Evolutionary conservation across 108 stramenopile genomes (phyloP), one percentile per base, ranked within the genome.

Genomic region (Fragilariopsis cylindrus): DNA sequence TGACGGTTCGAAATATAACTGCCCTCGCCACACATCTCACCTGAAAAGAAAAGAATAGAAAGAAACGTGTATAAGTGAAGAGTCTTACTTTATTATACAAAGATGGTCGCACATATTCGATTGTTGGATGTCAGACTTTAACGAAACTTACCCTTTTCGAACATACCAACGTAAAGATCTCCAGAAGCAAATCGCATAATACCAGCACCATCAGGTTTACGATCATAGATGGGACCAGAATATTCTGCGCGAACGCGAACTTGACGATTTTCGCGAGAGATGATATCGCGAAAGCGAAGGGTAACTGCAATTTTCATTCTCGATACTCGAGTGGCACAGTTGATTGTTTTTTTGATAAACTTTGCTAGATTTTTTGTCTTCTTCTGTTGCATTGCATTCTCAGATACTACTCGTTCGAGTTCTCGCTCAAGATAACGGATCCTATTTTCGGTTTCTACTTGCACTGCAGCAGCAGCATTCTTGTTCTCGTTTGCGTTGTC

Each of bases 241-340:
- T 68, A 68, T 52, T 68, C 49, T 16, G 67, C 67, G 16, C 16
- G 6, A 16, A 16, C 67, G 13, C 39, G 48, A 47, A 50, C 19
- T 52, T 52, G 48, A 7, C 16, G 47, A 6, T 50, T 41, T 50
- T 68, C 67, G 8, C 39, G n/a, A 12, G 67, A 45, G 12, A 3
- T 50, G 12, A 39, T 48, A 39, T 68, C 67, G 7, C 19, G 48
- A 52, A 50, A 52, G 5, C 46, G 16, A 9, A 68, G 41, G 39
- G 48, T 40, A n/a, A 68, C 49, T 16, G 48, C 48, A 41, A 68
- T 52, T 48, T 68, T 68, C 67, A 68, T 68, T 30, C 49, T 30
- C 39, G 67, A 68, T 68, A 68, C 67, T 21, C 67, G 42, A 11
- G 67, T 50, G 16, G 50, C 46, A 39, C 9, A 19, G 45, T 41